Evolutionary conservation across 371 early-diverging fungal genomes (phyloP), one percentile per base, ranked within the genome.

Genomic region (Mortierella sp.): DNA sequence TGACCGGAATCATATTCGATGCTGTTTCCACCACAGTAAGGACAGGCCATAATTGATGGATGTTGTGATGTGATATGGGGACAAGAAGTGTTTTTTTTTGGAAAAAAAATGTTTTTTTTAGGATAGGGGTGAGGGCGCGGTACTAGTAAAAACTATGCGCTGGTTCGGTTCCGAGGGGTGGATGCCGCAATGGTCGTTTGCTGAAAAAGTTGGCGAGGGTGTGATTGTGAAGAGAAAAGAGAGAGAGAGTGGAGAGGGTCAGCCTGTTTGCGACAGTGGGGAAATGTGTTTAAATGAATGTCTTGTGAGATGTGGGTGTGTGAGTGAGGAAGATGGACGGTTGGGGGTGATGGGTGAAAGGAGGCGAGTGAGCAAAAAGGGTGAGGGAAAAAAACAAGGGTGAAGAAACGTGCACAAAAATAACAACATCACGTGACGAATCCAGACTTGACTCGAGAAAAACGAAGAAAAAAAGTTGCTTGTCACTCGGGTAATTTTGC

Each of bases 1-100:
- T 89, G 77, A 31, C 72, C 74, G n/a, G 86, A 79, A 64, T 93
- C 91, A 58, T 89, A 86, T 80, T 92, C 92, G 78, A 89, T 87
- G 40, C 86, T 86, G 40, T 86, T 88, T 19, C 88, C 85, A 29
- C 89, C 90, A 75, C 92, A 90, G 40, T 77, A 74, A 26, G 78
- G 84, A 75, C 90, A 89, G 53, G 85, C 87, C 89, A 89, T 90
- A 75, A 40, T 52, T 34, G 26, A 45, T n/a, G n/a, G n/a, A n/a
- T n/a, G n/a, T n/a, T n/a, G n/a, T n/a, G n/a, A n/a, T n/a, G n/a
- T n/a, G n/a, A n/a, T n/a, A n/a, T n/a, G n/a, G 45, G 13, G 41
- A 37, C 66, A 55, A 68, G 13, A 34, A 0, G 13, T 22, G 45
- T 37, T 14, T 34, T 58, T 52, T 39, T 68, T 52, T 39, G 34